Evolutionary conservation across 78 protist species (phyloP).

Genomic region (Chrysochromulina parva): DNA sequence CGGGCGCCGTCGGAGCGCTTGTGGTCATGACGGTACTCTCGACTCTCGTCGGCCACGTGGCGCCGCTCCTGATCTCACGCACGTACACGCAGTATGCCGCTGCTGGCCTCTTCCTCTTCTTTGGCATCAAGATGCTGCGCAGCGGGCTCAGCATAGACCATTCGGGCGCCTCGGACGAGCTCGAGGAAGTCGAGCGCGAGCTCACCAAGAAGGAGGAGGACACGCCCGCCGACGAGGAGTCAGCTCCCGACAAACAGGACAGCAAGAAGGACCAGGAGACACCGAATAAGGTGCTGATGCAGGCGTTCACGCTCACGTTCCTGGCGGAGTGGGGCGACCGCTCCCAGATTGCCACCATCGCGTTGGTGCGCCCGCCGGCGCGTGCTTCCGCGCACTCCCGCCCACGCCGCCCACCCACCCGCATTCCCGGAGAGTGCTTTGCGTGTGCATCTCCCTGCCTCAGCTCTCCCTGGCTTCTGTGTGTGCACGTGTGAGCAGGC

Average conservation of each 20-base stretch:
- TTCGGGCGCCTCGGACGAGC: neutral
- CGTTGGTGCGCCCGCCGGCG: neutral
- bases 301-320: slow-evolving; percentile 74
- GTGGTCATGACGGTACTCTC: slow-evolving; percentile 55
- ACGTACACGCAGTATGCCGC: slow-evolving; percentile 59
- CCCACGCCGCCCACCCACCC: too few relatives aligned
- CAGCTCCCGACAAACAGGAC: neutral
- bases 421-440: too few relatives aligned
- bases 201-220: neutral
- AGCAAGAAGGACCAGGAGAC: neutral
- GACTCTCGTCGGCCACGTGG: slow-evolving; percentile 49
- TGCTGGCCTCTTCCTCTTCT: slow-evolving; percentile 49
- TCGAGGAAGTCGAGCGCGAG: slow-evolving; percentile 28
- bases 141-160: neutral
- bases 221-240: neutral
- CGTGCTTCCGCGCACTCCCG: too few relatives aligned
- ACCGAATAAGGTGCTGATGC: neutral
- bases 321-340: slow-evolving; percentile 91
- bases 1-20: slow-evolving; percentile 67
- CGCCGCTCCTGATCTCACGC: slow-evolving; percentile 60
- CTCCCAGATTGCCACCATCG: slow-evolving; percentile 65
- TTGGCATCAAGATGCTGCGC: neutral
- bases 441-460: too few relatives aligned
- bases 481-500: neutral
- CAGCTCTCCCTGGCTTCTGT: too few relatives aligned